Evolutionary conservation across 2,329 filamentous ascomycete genomes (phyloP).

Genomic region (Pseudophaeomoniella oleicola): DNA sequence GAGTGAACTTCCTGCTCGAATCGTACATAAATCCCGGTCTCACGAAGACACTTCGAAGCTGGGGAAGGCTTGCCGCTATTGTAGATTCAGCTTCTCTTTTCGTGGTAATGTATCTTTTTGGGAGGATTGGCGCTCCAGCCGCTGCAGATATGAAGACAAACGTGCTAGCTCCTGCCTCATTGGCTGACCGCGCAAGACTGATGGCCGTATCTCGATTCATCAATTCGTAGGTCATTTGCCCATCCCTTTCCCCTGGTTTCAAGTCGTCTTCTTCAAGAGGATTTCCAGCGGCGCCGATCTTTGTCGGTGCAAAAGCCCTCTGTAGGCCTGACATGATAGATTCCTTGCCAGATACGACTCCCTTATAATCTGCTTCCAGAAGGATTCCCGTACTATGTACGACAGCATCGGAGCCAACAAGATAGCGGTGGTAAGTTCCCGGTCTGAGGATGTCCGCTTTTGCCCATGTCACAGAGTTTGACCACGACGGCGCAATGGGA

Average conservation of each 20-base stretch:
- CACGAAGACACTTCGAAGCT: constrained; percentile 67
- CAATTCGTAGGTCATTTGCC: constrained; percentile 83
- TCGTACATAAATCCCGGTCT: constrained; percentile 86
- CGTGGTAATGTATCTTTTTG: constrained; percentile 71
- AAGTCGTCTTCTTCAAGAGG: constrained; percentile 50
- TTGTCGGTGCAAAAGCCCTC: constrained; percentile 59
- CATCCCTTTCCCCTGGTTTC: constrained; percentile 49
- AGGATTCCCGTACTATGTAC: constrained; percentile 94
- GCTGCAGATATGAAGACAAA: constrained; percentile 88
- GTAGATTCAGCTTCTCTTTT: constrained; percentile 79
- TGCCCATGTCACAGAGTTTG: constrained; percentile 71
- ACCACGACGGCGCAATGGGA: constrained; percentile 60
- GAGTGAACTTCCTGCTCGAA: constrained; percentile 60
- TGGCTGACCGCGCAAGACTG: constrained; percentile 63
- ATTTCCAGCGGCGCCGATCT: constrained; percentile 47
- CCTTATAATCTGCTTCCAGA: constrained; percentile 95
- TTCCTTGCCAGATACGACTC: constrained; percentile 68
- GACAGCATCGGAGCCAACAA: constrained; percentile 67
- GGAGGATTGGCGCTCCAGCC: constrained; percentile 70
- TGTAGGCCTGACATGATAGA: constrained; percentile 65
- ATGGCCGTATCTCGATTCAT: constrained; percentile 81
- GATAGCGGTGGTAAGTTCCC: constrained; percentile 58
- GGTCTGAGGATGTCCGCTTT: constrained; percentile 78
- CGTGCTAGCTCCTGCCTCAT: constrained; percentile 45
- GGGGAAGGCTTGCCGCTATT: constrained; percentile 57